phyloP scores from a whole-genome alignment of 208 protist species.

The Crithidia brevicula region DNA sequence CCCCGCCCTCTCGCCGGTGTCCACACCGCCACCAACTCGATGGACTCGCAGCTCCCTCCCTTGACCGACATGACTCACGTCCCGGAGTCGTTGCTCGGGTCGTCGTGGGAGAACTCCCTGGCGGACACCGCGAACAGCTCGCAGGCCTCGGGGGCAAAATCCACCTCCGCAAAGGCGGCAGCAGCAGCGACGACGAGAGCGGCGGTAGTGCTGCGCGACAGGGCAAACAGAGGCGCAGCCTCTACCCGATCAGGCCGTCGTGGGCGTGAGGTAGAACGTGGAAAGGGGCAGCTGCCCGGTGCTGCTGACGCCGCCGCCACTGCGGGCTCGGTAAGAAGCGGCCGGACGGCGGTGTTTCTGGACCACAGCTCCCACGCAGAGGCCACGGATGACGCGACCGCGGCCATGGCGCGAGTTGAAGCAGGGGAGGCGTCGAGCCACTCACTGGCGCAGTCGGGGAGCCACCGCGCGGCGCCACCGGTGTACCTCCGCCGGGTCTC shows the following conservation, averaged over 20 bases:
- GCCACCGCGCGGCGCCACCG: background rate
- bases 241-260: no score
- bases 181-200: background rate
- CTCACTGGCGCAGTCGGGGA: no score
- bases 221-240: no score
- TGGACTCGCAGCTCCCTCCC: constrained; percentile 14
- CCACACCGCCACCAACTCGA: background rate
- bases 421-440: background rate
- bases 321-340: no score
- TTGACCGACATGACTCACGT: constrained; percentile 17
- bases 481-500: background rate
- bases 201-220: no score
- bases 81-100: constrained; percentile 4
- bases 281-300: no score
- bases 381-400: no score
- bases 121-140: constrained; percentile 1
- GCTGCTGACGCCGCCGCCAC: no score
- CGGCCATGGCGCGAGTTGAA: background rate
- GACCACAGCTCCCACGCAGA: no score
- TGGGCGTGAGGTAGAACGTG: no score
- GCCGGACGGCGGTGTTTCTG: no score
- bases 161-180: background rate
- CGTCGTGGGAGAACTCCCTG: constrained; percentile 12
- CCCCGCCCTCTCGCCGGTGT: background rate
- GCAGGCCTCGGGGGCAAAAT: background rate